Evolutionary conservation across 371 early-diverging fungal genomes (phyloP).

Genomic region (Apophysomyces sp.): DNA sequence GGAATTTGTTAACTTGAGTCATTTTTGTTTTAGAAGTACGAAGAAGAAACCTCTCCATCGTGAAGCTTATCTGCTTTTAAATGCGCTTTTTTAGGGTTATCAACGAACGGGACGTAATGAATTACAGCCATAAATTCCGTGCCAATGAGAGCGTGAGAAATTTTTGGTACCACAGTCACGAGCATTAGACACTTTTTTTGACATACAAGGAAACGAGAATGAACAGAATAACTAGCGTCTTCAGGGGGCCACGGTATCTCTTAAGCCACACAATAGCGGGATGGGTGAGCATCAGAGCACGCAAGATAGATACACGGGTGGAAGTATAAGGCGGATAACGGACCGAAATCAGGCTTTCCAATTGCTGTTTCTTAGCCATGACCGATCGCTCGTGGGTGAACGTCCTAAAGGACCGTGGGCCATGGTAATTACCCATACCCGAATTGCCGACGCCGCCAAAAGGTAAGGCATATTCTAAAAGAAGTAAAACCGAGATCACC

Average conservation of each 20-base stretch:
- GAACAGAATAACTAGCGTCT: constrained; percentile 11
- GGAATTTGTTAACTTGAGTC: constrained; percentile 17
- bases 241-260: constrained; percentile 15
- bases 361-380: constrained; percentile 47
- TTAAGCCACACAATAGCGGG: constrained; percentile 17
- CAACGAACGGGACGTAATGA: not conserved
- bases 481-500: not conserved
- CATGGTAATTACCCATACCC: constrained; percentile 80
- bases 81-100: not conserved
- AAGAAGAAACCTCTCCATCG: not conserved
- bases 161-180: constrained; percentile 10
- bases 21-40: constrained; percentile 1
- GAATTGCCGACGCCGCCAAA: constrained; percentile 85
- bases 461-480: constrained; percentile 51
- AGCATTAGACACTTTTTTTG: constrained; percentile 9
- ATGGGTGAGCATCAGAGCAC: constrained; percentile 19
- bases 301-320: constrained; percentile 9
- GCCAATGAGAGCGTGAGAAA: constrained; percentile 24
- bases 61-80: not conserved
- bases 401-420: constrained; percentile 63
- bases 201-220: constrained; percentile 15
- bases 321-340: constrained; percentile 47
- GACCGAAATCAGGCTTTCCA: constrained; percentile 35
- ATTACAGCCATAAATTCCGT: not conserved
- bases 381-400: constrained; percentile 74